phyloP scores from a whole-genome alignment of 345 rosid genomes.

The Lepidium africanum region DNA sequence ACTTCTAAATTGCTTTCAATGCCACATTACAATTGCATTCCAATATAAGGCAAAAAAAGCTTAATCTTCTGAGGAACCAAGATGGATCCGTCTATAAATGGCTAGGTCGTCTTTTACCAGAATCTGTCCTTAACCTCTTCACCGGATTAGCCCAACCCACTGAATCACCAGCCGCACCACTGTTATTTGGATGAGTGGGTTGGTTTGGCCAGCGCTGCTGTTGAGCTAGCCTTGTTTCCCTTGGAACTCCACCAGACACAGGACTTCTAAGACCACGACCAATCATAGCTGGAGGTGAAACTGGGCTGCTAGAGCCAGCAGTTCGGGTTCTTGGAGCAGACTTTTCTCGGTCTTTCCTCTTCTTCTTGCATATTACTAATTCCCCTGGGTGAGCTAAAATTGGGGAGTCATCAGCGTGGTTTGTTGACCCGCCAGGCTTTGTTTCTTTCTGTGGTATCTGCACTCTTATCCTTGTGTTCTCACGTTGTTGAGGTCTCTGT shows the following conservation, averaged over 20 bases:
- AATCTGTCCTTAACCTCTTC: conserved; percentile 88
- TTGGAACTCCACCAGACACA: conserved; percentile 36
- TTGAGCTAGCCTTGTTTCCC: conserved; percentile 52
- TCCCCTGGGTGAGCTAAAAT: conserved; percentile 78
- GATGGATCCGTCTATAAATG: conserved; percentile 42
- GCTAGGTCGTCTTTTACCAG: conserved; percentile 89
- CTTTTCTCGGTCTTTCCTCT: conserved; percentile 96
- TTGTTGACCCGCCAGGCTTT: conserved; percentile 32
- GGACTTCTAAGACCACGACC: conserved; percentile 62
- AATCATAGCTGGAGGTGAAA: conserved; percentile 57
- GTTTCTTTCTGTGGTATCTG: conserved; percentile 66
- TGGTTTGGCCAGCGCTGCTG: conserved; percentile 76
- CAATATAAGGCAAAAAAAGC: conserved; percentile 5
- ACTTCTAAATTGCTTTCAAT: conserved; percentile 6
- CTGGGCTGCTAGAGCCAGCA: conserved; percentile 65
- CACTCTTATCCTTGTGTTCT: conserved; percentile 67
- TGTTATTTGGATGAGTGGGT: conserved; percentile 47
- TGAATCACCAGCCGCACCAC: conserved; percentile 39
- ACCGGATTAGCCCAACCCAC: conserved; percentile 99
- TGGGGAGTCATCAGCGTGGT: conserved; percentile 63
- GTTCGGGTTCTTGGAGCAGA: conserved; percentile 47
- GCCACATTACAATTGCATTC: conserved; percentile 10
- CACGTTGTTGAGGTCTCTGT: conserved; percentile 49
- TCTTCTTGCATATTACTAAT: conserved; percentile 95
- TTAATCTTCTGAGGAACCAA: conserved; percentile 2